A percentile compares a stretch with the other conserved stretches of the same genome.
Evolutionary conservation across 768 basidiomycete species (phyloP).

Genomic region (Piloderma croceum): DNA sequence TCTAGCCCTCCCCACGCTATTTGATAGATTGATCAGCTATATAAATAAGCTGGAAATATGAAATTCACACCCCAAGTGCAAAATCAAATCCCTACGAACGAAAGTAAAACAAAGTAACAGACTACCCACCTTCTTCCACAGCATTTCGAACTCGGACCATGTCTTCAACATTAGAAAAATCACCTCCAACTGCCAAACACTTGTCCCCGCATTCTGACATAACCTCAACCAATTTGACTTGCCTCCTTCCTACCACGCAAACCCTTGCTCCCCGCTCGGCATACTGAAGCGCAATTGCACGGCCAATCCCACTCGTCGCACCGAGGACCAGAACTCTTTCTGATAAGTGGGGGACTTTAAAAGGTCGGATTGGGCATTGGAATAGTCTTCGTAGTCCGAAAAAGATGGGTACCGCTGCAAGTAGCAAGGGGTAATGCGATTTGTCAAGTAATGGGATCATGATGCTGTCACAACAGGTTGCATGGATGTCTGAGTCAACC

Average conservation of each 20-base stretch:
- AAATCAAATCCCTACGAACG: no score
- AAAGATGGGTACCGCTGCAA: background rate
- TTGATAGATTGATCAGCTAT: background rate
- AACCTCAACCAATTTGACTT: constrained; percentile 50
- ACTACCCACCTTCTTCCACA: constrained; percentile 49
- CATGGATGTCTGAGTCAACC: no score
- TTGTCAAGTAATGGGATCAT: no score
- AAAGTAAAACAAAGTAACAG: background rate
- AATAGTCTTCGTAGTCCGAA: background rate
- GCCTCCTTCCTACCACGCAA: constrained; percentile 68
- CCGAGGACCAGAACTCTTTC: constrained; percentile 83
- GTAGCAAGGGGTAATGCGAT: no score
- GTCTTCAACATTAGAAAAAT: constrained; percentile 62
- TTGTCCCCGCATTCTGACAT: constrained; percentile 48
- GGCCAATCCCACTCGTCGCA: constrained; percentile 80
- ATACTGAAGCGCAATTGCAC: constrained; percentile 63
- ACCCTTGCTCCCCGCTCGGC: constrained; percentile 68
- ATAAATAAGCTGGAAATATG: background rate
- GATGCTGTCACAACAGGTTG: no score
- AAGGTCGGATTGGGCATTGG: constrained; percentile 22
- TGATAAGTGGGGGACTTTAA: constrained; percentile 32
- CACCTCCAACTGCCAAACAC: constrained; percentile 23
- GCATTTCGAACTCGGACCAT: constrained; percentile 53
- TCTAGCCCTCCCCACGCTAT: constrained; percentile 80
- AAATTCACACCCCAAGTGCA: background rate